These are phyloP conservation scores for Teratosphaeriaceae sp. DNA, from an alignment of 2,329 filamentous ascomycete genomes.

Conservation along the genomic window DNA sequence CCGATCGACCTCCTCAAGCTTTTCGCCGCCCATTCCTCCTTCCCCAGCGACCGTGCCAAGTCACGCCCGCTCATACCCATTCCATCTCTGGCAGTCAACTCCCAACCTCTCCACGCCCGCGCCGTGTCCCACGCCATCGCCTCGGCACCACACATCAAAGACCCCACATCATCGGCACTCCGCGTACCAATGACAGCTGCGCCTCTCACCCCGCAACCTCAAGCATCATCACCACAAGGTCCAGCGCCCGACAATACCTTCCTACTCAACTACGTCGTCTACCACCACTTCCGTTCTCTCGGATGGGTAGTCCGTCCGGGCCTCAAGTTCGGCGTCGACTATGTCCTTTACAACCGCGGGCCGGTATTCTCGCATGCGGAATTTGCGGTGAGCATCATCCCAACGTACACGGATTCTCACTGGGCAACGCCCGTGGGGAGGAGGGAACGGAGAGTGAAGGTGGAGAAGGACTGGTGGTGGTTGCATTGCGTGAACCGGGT, in stretches of 20 bases:
- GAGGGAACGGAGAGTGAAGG: constrained; percentile 34
- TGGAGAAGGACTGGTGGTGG: constrained; percentile 64
- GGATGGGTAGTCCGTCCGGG: constrained; percentile 92
- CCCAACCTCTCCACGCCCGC: constrained; percentile 5
- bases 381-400: constrained; percentile 79
- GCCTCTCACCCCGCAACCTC: neutral
- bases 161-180: neutral
- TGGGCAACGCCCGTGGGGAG: constrained; percentile 52
- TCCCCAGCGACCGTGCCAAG: constrained; percentile 41
- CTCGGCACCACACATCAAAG: neutral
- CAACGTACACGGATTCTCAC: constrained; percentile 67
- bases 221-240: constrained; percentile 31
- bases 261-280: constrained; percentile 77
- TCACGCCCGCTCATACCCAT: constrained; percentile 34
- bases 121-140: constrained; percentile 2
- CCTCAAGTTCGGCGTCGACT: constrained; percentile 92
- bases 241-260: constrained; percentile 70
- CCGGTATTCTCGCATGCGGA: constrained; percentile 94
- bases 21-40: constrained; percentile 37
- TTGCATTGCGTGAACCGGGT: constrained; percentile 86
- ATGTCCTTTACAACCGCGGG: constrained; percentile 86
- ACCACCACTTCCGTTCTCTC: constrained; percentile 91
- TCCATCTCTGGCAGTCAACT: constrained; percentile 1
- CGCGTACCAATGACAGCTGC: neutral
- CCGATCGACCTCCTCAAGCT: constrained; percentile 51